These are phyloP conservation scores for Monosporozyma servazzii DNA, from an alignment of 805 yeast species.

Conservation along the genomic window DNA sequence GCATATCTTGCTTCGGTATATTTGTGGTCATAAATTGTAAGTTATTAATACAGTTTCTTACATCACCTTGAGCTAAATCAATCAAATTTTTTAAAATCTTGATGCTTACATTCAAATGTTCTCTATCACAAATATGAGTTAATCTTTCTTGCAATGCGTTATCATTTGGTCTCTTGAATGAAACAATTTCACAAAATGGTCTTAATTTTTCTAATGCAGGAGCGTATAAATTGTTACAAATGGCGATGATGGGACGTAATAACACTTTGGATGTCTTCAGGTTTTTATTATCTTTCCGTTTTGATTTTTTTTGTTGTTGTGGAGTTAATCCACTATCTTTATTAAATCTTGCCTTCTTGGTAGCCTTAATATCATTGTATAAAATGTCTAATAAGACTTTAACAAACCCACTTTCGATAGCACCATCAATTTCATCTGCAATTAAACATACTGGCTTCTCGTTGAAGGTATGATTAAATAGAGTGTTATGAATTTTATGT, in stretches of 20 bases:
- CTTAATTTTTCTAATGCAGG: slow-evolving; percentile 66
- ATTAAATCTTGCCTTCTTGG: slow-evolving; percentile 6
- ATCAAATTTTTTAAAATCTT: slow-evolving; percentile 55
- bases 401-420: slow-evolving; percentile 57
- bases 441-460: slow-evolving; percentile 74
- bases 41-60: slow-evolving; percentile 76
- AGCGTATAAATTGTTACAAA: slow-evolving; percentile 81
- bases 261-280: slow-evolving; percentile 38
- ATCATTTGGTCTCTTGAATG: slow-evolving; percentile 51
- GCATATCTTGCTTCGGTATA: slow-evolving; percentile 5
- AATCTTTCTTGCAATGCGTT: slow-evolving; percentile 39
- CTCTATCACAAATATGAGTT: slow-evolving; percentile 45
- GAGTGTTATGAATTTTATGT: slow-evolving; percentile 50
- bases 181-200: slow-evolving; percentile 60
- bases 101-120: slow-evolving; percentile 40
- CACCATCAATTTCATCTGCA: slow-evolving; percentile 86
- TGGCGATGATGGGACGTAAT: slow-evolving; percentile 78
- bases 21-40: slow-evolving; percentile 50
- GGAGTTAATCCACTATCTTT: not conserved
- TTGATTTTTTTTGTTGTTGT: not conserved
- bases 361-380: slow-evolving; percentile 46
- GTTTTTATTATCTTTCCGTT: slow-evolving; percentile 14
- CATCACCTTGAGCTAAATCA: slow-evolving; percentile 67
- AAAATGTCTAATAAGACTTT: slow-evolving; percentile 48
- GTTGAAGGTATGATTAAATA: slow-evolving; percentile 55